Percentiles rank a stretch among this genome's conserved stretches.
Conservation (phyloP, 169 alveolate genomes). For the Eimeria sp. region DNA sequence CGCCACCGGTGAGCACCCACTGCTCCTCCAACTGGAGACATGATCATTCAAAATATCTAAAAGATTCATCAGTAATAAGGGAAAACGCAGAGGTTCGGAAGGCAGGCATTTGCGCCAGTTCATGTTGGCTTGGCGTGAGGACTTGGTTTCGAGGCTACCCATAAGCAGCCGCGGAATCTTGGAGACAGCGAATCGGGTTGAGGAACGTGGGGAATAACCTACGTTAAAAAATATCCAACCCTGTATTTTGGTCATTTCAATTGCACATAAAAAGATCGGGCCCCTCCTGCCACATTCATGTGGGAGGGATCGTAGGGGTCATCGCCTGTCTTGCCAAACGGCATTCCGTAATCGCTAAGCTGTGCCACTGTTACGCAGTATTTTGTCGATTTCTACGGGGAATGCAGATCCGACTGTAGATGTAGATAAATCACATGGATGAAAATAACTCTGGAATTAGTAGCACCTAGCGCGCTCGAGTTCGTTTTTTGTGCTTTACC, state of each 20-base stretch:
- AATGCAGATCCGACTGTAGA: background rate
- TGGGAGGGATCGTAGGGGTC: background rate
- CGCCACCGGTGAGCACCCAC: background rate
- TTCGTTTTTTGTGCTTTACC: background rate
- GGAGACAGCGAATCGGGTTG: background rate
- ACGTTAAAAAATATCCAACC: background rate
- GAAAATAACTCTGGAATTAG: background rate
- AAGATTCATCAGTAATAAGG: background rate
- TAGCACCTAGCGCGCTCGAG: conserved; percentile 5
- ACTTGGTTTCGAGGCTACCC: background rate
- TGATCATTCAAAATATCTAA: background rate
- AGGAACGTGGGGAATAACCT: background rate
- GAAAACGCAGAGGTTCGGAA: background rate
- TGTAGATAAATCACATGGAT: background rate
- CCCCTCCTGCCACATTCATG: background rate
- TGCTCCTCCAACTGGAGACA: background rate
- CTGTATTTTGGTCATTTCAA: background rate
- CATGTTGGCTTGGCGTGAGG: background rate
- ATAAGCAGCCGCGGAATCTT: background rate
- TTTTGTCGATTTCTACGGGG: background rate
- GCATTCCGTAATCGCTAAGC: background rate
- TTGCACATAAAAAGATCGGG: background rate
- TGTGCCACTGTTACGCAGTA: background rate
- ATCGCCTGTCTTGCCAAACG: conserved; percentile 17
- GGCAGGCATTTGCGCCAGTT: background rate